Percentiles rank a stretch among this genome's conserved stretches.
phyloP scores from a whole-genome alignment of 257 asterid genomes.

The Nicotiana undulata region DNA sequence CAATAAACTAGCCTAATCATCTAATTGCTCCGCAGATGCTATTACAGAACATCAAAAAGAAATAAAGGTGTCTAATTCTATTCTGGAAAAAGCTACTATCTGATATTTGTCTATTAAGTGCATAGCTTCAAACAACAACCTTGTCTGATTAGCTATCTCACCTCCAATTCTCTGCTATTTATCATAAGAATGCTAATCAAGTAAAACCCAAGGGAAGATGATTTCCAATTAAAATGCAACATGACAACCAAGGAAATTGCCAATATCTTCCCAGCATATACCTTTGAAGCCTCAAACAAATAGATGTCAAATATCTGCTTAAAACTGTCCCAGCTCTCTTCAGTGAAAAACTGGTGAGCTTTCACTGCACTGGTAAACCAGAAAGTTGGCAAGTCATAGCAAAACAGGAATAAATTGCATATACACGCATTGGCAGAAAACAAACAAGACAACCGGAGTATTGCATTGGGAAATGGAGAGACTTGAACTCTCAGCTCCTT shows the following conservation, averaged over 20 bases:
- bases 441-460: constrained; percentile 15
- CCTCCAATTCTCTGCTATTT: background rate
- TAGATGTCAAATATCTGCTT: constrained; percentile 86
- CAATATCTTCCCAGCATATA: constrained; percentile 10
- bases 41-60: background rate
- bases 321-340: constrained; percentile 94
- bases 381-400: constrained; percentile 41
- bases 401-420: constrained; percentile 2
- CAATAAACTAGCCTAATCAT: background rate
- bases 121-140: background rate
- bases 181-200: background rate
- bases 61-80: background rate
- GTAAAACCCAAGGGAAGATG: background rate
- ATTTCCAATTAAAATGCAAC: background rate
- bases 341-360: constrained; percentile 82
- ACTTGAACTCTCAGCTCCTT: constrained; percentile 99
- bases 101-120: background rate
- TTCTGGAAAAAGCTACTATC: background rate
- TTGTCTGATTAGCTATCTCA: background rate
- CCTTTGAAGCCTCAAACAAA: constrained; percentile 96
- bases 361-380: constrained; percentile 89
- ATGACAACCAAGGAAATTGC: background rate
- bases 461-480: constrained; percentile 98
- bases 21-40: background rate
- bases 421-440: background rate